Evolutionary conservation across 495 filamentous ascomycete genomes (phyloP), one percentile per base, ranked within the genome.

Genomic region (Melanomma pulvis-pyrius): DNA sequence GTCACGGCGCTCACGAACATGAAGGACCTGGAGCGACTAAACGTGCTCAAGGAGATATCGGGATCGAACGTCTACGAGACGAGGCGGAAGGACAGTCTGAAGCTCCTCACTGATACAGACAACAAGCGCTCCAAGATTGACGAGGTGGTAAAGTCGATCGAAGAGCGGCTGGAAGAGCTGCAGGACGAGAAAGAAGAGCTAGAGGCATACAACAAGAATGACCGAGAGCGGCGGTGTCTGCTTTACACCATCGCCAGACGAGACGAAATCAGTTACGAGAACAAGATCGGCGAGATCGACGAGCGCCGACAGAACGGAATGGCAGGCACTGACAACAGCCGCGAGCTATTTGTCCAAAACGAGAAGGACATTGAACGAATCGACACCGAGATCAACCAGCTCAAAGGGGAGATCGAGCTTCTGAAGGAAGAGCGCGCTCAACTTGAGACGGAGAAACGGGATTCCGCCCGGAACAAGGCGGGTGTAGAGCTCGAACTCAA

Each of bases 111-210:
- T 52, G 96, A 98, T 63, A 97, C 94, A 13, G 92, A 93, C 74
- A 96, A 90, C 76, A 98, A 96, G 78, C 88, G 92, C 48, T 79
- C 84, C 8, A 97, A 97, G 80, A 97, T 97, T 59, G 94, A 99
- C 71, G 94, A 97, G 74, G 78, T 92, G 2, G 81, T 99, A 1
- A 86, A 89, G 62, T 93, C 92, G 73, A 97, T 99, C 75, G 90
- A 93, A 65, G 90, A 93, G 71, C 87, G 94, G 24, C 82, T 99
- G 28, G 81, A 79, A 25, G 94, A 99, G 74, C 82, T 99, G 1
- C 94, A 98, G 75, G 92, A 96, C 75, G 94, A 99, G 74, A 98
- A 97, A 75, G 91, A 98, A 65, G 96, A 98, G 76, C 81, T 99
- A 29, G 84, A 90, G 30, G 92, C 85, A 19, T 99, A 89, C 69